Base-by-base conservation (phyloP, 2,329 filamentous ascomycete species). In the Sporothrix mexicana region DNA sequence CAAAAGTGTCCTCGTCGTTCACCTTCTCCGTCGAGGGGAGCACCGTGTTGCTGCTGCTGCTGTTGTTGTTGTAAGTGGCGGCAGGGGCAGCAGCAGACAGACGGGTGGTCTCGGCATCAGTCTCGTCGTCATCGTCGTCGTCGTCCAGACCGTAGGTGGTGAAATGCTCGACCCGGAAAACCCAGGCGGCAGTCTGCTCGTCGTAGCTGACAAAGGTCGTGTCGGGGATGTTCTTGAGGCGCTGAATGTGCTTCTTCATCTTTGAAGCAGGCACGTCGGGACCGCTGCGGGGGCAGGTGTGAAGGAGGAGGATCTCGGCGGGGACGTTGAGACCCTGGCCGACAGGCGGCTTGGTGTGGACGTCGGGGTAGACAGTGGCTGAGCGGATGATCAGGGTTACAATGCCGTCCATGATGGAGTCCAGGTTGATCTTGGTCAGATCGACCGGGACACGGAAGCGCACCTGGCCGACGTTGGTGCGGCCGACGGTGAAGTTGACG, bases 311-410 rank as follows among this genome's bases (percentile, higher is more conserved):
- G 75, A 99, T 95, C 51, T 88, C 90, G 0, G 96, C 93, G 2
- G 94, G 95, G 8, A 98, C 93, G 78, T 99, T 99, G 75, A 99
- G 86, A 6, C 94, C 95, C 79, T 94, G 93, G 73, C 97, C 96
- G 73, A 91, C 87, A 0, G 92, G 88, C 17, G 96, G 95, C 82
- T 98, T 99, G 79, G 90, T 90, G 5, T 88, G 86, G 55, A 90
- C 85, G 61, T 92, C 88, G 4, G 89, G 91, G 79, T 99, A 99
- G 8, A 98, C 96, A 0, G 95, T 97, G 30, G 94, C 93, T 9
- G 91, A 92, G 49, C 96, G 92, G 68, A 91, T 87, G 59, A 89
- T 87, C 67, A 98, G 88, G 70, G 90, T 85, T 49, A 98, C 92
- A 77, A 98, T 91, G 36, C 87, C 88, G 66, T 88, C 92, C 69